Evolutionary conservation across 768 basidiomycete species (phyloP), one percentile per base, ranked within the genome.

Genomic region (Phylloporus arenicola): DNA sequence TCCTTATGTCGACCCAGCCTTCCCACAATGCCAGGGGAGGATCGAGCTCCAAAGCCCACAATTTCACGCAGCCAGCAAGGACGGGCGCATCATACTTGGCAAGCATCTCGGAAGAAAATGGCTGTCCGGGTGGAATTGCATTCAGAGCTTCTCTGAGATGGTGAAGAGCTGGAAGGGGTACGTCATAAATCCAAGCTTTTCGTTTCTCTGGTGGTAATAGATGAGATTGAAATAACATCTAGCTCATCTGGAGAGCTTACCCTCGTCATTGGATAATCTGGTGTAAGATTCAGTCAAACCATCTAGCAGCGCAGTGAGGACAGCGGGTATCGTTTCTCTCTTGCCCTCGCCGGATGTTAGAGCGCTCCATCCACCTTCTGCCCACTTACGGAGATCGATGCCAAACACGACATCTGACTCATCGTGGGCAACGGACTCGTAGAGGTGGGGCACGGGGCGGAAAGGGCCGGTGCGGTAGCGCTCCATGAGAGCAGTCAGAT

Each of bases 131-230:
- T 7, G 79, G 83, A n/a, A 88, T 69, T 10, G 77, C 80, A 63
- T 96, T 95, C 47, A 97, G 73, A 6, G 77, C 76, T 68, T 92
- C 89, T 50, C 94, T 84, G 27, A 97, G 81, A 51, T 86, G 86
- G 59, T 98, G 94, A 14, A 88, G 79, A 22, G 82, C 81, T 2
- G 82, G 74, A 6, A 98, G 76, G 1, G 93, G 92, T 4, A 90
- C 88, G 59, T 97, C 92, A 68, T 96, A 98, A 47, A 97, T 89
- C 94, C 94, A 97, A 4, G 85, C 73, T 71, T 86, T 92, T 51
- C 94, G 83, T 63, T 82, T 86, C 65, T 94, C 93, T 84, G 62
- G 4, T 31, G 12, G 47, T 19, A n/a, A 48, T 31, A 16, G 12
- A 35, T 59, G 20, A 56, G 41, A 43, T 7, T 10, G 41, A 4